Percentiles rank a stretch among this genome's conserved stretches.
These are phyloP conservation scores for Pichia sp. DNA, from an alignment of 1,139 yeast species.

Conservation along the genomic window DNA sequence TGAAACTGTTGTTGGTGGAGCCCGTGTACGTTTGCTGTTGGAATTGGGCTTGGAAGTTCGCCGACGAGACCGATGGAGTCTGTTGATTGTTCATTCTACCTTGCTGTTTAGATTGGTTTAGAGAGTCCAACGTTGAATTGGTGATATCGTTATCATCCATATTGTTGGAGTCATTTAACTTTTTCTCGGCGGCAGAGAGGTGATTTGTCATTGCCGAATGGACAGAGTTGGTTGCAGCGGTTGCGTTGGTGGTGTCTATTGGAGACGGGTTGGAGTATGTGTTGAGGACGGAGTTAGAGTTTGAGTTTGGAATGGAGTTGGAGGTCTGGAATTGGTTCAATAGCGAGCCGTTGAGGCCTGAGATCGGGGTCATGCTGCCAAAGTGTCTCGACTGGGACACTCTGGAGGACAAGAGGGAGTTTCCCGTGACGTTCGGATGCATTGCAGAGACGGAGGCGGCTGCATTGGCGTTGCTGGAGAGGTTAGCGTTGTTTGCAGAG, in stretches of 20 bases:
- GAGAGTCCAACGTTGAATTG: conserved; percentile 10
- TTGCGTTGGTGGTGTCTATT: conserved; percentile 10
- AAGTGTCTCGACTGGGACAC: conserved; percentile 39
- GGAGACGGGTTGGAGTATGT: conserved; percentile 5
- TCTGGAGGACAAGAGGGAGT: conserved; percentile 39
- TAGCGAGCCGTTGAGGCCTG: conserved; percentile 7
- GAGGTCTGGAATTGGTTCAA: conserved; percentile 7
- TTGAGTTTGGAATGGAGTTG: background rate
- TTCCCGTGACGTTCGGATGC: conserved; percentile 32
- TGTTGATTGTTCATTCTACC: conserved; percentile 7
- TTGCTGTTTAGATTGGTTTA: background rate
- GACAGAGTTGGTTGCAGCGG: conserved; percentile 6
- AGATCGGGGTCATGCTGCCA: conserved; percentile 23
- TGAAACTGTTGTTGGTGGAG: conserved; percentile 26
- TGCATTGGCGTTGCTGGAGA: too few species aligned
- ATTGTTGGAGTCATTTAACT: too few species aligned
- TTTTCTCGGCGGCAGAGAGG: background rate
- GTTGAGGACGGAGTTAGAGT: conserved; percentile 3
- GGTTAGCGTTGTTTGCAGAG: too few species aligned
- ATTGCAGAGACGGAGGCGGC: too few species aligned
- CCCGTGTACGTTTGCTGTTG: conserved; percentile 17
- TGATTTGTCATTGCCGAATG: background rate
- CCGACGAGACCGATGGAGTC: background rate
- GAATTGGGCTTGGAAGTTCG: conserved; percentile 1
- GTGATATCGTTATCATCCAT: conserved; percentile 1